Base-by-base conservation (phyloP, 345 rosid species). In the Hibiscus tridactylites region DNA sequence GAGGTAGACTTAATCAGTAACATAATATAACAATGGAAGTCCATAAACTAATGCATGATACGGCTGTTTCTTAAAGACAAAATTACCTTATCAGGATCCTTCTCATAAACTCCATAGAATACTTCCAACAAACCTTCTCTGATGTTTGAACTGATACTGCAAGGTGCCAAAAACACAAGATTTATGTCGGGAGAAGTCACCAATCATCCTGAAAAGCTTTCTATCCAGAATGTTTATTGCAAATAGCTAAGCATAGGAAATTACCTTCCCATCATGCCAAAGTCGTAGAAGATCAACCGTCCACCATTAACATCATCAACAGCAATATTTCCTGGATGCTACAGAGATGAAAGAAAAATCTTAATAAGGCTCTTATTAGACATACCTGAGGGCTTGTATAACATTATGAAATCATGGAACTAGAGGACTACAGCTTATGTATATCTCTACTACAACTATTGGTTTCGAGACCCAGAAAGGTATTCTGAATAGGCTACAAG, bases 251-350 rank as follows among this genome's bases (percentile, higher is more conserved):
- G 73, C 53, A 19, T 50, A 71, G 46, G 58, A 79, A 66, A 74
- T 50, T 85, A 95, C 99, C 99, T 92, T 81, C 99, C 99, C 99
- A 95, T 92, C 99, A 95, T 95, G 73, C 99, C 99, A 77, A 95
- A 95, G 80, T 95, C 99, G 74, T 95, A 95, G 83, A 95, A 92
- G 77, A 95, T 95, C 78, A 95, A 85, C 73, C 99, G 81, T 72
- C 99, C 99, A 13, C 99, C 99, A 79, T 90, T 91, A 74, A 95
- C 90, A 85, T 95, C 99, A 85, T 95, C 99, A 73, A 92, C 93
- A 3, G 99, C 99, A 81, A 95, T 95, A 81, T 95, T 95, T 78
- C 99, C 97, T 64, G 99, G 99, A 87, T 95, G 99, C 99, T 95
- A 80, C 76, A 74, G 54, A 63, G 49, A 65, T 26, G 24, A 19